phyloP scores from a whole-genome alignment of 83 land plant genomes.

The Isoetes engelmannii region DNA sequence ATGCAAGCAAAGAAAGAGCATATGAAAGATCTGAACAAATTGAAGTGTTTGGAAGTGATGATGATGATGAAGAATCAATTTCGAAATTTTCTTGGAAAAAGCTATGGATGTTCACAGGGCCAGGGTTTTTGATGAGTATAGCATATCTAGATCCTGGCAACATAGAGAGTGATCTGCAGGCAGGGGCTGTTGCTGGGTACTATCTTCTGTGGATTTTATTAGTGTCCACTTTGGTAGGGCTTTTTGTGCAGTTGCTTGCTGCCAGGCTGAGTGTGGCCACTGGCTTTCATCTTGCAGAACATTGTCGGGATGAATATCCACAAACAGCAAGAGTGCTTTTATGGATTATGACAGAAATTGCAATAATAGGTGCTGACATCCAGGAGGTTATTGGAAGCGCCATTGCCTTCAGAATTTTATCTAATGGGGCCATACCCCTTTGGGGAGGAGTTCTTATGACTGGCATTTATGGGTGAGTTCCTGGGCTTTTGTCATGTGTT shows the following conservation, averaged over 20 bases:
- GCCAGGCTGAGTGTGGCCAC: conserved; percentile 78
- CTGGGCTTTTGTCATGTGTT: not conserved
- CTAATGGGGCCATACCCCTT: conserved; percentile 66
- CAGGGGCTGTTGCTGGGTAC: conserved; percentile 62
- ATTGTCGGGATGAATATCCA: conserved; percentile 87
- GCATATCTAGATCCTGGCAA: conserved; percentile 96
- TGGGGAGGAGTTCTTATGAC: conserved; percentile 96
- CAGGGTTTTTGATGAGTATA: conserved; percentile 95
- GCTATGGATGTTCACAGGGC: conserved; percentile 94
- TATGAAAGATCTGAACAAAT: conserved; percentile 20
- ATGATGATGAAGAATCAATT: conserved; percentile 14
- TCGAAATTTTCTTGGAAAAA: conserved; percentile 76
- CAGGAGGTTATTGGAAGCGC: conserved; percentile 99
- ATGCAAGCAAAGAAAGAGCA: conserved; percentile 4
- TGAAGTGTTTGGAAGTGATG: conserved; percentile 10
- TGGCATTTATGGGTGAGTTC: conserved; percentile 67
- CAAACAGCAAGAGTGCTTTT: conserved; percentile 46
- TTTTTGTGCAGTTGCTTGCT: conserved; percentile 63
- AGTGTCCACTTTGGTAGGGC: conserved; percentile 79
- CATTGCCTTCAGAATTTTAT: conserved; percentile 74
- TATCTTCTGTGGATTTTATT: conserved; percentile 65
- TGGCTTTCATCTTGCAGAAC: conserved; percentile 81
- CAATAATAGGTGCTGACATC: conserved; percentile 89
- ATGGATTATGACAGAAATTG: conserved; percentile 94
- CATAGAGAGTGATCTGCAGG: conserved; percentile 85